Evolutionary conservation across 1,284 basidiomycete genomes (phyloP).

Genomic region (Xerocomus amazonicus): DNA sequence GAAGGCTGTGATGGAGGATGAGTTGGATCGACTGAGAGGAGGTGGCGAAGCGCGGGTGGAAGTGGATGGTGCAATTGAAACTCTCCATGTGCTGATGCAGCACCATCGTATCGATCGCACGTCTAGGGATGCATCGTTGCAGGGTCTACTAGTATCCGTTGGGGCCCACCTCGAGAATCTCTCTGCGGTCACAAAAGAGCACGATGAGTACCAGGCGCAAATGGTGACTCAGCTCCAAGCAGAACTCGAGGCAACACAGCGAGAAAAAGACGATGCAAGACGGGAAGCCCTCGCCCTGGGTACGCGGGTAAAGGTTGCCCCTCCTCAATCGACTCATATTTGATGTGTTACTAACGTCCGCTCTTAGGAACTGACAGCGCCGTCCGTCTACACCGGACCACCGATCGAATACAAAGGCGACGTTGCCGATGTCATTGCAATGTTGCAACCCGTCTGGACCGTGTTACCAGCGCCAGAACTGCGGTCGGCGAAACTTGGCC

Average conservation of each 20-base stretch:
- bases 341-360: slow-evolving; percentile 5
- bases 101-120: slow-evolving; percentile 52
- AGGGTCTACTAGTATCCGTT: slow-evolving; percentile 49
- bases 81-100: slow-evolving; percentile 48
- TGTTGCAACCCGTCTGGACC: slow-evolving; percentile 74
- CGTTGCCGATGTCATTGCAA: slow-evolving; percentile 52
- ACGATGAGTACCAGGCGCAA: slow-evolving; percentile 43
- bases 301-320: slow-evolving; percentile 42
- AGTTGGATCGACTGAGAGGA: slow-evolving; percentile 38
- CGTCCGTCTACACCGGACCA: slow-evolving; percentile 27
- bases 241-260: slow-evolving; percentile 55
- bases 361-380: slow-evolving; percentile 21
- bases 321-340: slow-evolving; percentile 2
- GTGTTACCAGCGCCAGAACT: slow-evolving; percentile 76
- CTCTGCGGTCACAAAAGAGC: slow-evolving; percentile 47
- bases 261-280: slow-evolving; percentile 53
- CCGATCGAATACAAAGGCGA: slow-evolving; percentile 49
- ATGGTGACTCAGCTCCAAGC: slow-evolving; percentile 51
- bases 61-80: slow-evolving; percentile 45
- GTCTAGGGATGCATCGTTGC: slow-evolving; percentile 49
- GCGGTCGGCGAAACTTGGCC: slow-evolving; percentile 62
- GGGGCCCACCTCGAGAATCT: slow-evolving; percentile 54
- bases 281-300: slow-evolving; percentile 45
- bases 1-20: slow-evolving; percentile 48
- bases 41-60: slow-evolving; percentile 41